Conservation (phyloP, 805 yeast genomes). For the Kockiozyma suomiensis region DNA sequence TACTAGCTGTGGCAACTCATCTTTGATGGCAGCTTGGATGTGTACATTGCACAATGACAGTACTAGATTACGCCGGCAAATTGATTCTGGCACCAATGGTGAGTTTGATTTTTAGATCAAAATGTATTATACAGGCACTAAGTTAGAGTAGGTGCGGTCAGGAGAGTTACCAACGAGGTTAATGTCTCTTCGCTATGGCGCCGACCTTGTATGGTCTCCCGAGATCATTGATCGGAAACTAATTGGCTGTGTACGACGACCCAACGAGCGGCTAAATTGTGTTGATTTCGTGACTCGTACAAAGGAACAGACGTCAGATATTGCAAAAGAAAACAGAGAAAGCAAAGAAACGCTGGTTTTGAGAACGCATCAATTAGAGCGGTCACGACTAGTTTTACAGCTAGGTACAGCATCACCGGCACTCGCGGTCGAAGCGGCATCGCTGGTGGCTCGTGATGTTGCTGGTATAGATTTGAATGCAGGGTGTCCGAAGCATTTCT, state of each 20-base stretch:
- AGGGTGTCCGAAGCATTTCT: constrained; percentile 97
- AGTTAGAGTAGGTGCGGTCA: constrained; percentile 59
- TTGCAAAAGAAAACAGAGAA: background rate
- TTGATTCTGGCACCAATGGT: constrained; percentile 91
- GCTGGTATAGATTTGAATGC: constrained; percentile 92
- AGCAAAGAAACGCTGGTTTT: constrained; percentile 57
- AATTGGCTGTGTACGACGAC: constrained; percentile 62
- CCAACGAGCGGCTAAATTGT: constrained; percentile 19
- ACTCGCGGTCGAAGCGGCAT: constrained; percentile 86
- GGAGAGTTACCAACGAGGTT: constrained; percentile 92
- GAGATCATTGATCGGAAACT: constrained; percentile 89
- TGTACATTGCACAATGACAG: constrained; percentile 13
- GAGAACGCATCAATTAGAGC: constrained; percentile 62
- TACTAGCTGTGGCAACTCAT: too few species aligned
- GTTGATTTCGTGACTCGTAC: constrained; percentile 37
- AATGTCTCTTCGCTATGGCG: constrained; percentile 78
- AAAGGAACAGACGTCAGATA: background rate
- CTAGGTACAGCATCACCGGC: constrained; percentile 85
- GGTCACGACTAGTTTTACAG: constrained; percentile 74
- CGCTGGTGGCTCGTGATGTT: constrained; percentile 78
- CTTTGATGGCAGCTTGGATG: too few species aligned
- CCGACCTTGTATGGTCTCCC: constrained; percentile 93
- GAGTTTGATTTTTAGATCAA: background rate
- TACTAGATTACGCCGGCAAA: constrained; percentile 75
- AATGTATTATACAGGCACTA: background rate